Conservation (phyloP, 768 basidiomycete species). For the Lentinula detonsa region DNA sequence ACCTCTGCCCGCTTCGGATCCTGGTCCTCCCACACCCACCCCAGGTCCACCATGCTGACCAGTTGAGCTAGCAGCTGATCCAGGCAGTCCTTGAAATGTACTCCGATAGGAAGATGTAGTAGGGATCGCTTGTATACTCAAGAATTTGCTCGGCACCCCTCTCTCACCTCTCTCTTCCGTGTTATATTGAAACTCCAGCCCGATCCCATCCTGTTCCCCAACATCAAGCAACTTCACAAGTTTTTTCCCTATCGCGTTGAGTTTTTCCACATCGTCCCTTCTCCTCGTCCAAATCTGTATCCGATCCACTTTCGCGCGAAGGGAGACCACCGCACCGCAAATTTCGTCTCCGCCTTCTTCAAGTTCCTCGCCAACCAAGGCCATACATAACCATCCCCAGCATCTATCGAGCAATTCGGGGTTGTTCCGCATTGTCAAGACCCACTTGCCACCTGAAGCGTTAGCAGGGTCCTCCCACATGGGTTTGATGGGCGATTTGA, state of each 20-base stretch:
- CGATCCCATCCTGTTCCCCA: constrained; percentile 78
- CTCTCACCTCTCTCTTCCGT: constrained; percentile 59
- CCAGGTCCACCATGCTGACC: constrained; percentile 18
- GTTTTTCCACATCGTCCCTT: constrained; percentile 74
- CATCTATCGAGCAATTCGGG: constrained; percentile 75
- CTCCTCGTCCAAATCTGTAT: constrained; percentile 89
- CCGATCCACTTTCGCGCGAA: constrained; percentile 81
- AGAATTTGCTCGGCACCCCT: constrained; percentile 75
- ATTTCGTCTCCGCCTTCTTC: constrained; percentile 68
- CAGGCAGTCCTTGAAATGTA: constrained; percentile 42
- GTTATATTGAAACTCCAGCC: constrained; percentile 91
- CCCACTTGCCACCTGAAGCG: constrained; percentile 92
- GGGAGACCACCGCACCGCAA: constrained; percentile 82
- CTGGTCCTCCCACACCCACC: not conserved
- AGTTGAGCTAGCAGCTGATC: constrained; percentile 17
- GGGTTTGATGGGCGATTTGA: constrained; percentile 90
- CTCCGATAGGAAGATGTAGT: constrained; percentile 54
- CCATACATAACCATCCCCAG: constrained; percentile 91
- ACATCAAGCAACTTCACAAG: constrained; percentile 79
- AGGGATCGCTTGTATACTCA: constrained; percentile 71
- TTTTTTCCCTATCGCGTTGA: constrained; percentile 82
- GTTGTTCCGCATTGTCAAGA: constrained; percentile 86
- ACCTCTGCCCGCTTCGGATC: constrained; percentile 29
- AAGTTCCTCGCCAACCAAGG: constrained; percentile 81
- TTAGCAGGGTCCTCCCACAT: constrained; percentile 98